Conservation (phyloP, 495 filamentous ascomycete genomes). For the Cercophora newfieldiana region DNA sequence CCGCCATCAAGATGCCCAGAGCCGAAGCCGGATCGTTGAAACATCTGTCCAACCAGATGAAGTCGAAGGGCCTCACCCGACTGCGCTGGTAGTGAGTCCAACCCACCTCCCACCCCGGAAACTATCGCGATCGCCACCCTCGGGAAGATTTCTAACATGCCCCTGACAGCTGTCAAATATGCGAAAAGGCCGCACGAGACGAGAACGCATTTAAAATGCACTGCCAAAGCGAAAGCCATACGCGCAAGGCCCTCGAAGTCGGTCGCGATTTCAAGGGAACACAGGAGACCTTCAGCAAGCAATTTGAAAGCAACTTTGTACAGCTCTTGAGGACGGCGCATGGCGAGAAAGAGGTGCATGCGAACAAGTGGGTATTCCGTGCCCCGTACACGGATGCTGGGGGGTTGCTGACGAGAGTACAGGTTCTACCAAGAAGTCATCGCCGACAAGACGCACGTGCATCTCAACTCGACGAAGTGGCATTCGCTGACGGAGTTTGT, state of each 20-base stretch:
- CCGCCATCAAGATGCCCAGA: conserved; percentile 70
- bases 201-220: conserved; percentile 82
- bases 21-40: conserved; percentile 90
- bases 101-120: background rate
- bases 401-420: background rate
- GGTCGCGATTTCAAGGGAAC: conserved; percentile 83
- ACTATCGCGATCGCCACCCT: background rate
- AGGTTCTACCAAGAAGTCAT: conserved; percentile 89
- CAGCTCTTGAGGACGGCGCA: conserved; percentile 73
- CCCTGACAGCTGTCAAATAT: conserved; percentile 61
- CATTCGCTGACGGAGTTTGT: conserved; percentile 80
- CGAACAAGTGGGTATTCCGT: conserved; percentile 58
- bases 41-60: conserved; percentile 83
- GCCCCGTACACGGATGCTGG: background rate
- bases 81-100: conserved; percentile 66
- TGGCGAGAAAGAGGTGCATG: conserved; percentile 78
- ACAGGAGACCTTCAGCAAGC: conserved; percentile 63
- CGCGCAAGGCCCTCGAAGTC: conserved; percentile 80
- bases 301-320: conserved; percentile 83
- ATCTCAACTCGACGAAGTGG: conserved; percentile 94
- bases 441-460: conserved; percentile 76
- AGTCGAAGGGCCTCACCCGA: conserved; percentile 81
- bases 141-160: background rate
- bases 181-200: conserved; percentile 62
- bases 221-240: conserved; percentile 76